Conservation (phyloP, 2,329 filamentous ascomycete genomes). For the Ustulina deusta region DNA sequence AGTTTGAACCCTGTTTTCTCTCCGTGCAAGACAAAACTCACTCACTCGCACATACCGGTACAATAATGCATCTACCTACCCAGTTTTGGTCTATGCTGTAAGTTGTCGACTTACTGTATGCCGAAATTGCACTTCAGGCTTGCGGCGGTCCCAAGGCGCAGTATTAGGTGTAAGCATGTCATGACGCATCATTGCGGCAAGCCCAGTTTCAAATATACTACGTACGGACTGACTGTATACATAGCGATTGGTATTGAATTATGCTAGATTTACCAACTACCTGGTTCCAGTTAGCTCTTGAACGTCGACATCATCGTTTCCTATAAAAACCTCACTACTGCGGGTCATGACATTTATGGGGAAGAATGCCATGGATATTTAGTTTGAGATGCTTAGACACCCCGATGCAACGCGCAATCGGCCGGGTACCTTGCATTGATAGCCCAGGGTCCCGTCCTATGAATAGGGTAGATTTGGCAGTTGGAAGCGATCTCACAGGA, state of each 20-base stretch:
- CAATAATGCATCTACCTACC: neutral
- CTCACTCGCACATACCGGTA: neutral
- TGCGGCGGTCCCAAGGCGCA: neutral
- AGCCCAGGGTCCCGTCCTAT: neutral
- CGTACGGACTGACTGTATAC: neutral
- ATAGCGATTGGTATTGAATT: neutral
- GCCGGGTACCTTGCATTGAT: neutral
- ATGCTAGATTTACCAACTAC: neutral
- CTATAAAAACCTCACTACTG: neutral
- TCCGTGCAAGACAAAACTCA: neutral
- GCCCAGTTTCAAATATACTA: constrained; percentile 7
- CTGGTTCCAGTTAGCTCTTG: neutral
- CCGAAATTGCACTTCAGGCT: neutral
- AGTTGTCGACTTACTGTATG: neutral
- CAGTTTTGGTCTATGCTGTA: neutral
- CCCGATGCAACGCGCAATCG: neutral
- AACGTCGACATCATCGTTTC: neutral
- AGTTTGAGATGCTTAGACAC: neutral
- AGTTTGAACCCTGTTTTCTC: neutral
- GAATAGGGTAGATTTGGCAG: constrained; percentile 4
- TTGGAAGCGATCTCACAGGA: constrained; percentile 15
- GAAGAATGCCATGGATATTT: neutral
- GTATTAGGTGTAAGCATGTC: neutral
- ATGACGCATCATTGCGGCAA: neutral
- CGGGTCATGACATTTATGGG: neutral